Percentiles rank a stretch among this genome's conserved stretches.
These are phyloP conservation scores for Raffaelea arxii DNA, from an alignment of 2,329 filamentous ascomycete genomes.

Conservation along the genomic window DNA sequence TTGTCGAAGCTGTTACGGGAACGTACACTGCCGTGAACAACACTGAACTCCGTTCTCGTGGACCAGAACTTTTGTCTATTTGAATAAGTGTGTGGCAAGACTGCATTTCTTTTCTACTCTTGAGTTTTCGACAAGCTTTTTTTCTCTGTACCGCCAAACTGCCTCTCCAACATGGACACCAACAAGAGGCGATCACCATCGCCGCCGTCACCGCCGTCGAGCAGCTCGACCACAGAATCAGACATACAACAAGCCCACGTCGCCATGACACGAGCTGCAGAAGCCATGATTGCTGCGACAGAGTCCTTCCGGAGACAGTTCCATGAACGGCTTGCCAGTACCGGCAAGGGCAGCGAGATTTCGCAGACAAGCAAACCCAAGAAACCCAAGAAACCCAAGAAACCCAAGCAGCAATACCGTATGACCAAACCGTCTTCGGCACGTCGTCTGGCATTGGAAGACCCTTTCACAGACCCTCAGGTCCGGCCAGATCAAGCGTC, in stretches of 20 bases:
- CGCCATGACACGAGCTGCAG: constrained; percentile 20
- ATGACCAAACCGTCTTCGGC: not conserved
- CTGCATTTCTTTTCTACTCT: not conserved
- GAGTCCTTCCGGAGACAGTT: constrained; percentile 18
- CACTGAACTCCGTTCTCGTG: too few species aligned
- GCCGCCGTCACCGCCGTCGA: constrained; percentile 8
- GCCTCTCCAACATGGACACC: not conserved
- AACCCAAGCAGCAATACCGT: not conserved
- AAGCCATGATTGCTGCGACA: constrained; percentile 20
- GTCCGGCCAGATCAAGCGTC: too few species aligned
- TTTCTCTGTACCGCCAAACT: not conserved
- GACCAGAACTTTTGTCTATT: too few species aligned
- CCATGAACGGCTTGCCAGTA: constrained; percentile 4
- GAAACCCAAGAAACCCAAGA: too few species aligned
- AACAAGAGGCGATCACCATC: not conserved
- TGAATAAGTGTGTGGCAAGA: not conserved
- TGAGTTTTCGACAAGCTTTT: not conserved
- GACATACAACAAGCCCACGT: constrained; percentile 17
- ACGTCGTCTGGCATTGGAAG: constrained; percentile 6
- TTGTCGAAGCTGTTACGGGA: too few species aligned
- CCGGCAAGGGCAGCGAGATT: not conserved
- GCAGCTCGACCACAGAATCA: constrained; percentile 8
- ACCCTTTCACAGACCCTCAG: too few species aligned
- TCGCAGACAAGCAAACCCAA: too few species aligned
- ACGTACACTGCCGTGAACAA: too few species aligned